phyloP scores from a whole-genome alignment of 169 alveolate genomes.

The Eimeria tenella region DNA sequence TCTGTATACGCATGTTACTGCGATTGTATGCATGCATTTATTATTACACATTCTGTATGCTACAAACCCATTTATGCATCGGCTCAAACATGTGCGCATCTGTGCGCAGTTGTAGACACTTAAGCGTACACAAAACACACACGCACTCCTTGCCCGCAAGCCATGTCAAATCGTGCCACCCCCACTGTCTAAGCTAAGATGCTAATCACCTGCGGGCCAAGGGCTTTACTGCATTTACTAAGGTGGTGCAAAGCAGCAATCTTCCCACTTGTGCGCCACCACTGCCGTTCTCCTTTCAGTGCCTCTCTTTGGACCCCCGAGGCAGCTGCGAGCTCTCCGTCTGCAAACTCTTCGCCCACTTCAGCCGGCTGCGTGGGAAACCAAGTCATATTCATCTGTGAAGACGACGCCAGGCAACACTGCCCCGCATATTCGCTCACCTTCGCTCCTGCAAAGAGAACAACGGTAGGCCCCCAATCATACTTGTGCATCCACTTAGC shows the following conservation, averaged over 20 bases:
- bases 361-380: background rate
- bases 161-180: too few species aligned
- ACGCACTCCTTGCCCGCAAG: too few species aligned
- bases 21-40: background rate
- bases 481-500: background rate
- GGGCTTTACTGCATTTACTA: background rate
- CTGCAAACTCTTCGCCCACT: background rate
- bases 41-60: background rate
- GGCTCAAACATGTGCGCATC: too few species aligned
- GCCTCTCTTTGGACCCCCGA: background rate
- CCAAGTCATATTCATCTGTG: constrained; percentile 24
- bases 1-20: background rate
- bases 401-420: constrained; percentile 4
- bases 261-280: background rate
- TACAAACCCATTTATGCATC: too few species aligned
- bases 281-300: background rate
- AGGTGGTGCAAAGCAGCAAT: too few species aligned
- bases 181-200: too few species aligned
- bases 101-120: too few species aligned
- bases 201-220: background rate
- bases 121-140: too few species aligned
- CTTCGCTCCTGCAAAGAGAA: background rate
- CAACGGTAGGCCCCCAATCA: background rate
- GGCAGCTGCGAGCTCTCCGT: background rate
- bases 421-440: constrained; percentile 39